Percentiles rank a stretch among this genome's conserved stretches.
Conservation (phyloP, 2,329 filamentous ascomycete genomes). For the Fusarium robinianum region DNA sequence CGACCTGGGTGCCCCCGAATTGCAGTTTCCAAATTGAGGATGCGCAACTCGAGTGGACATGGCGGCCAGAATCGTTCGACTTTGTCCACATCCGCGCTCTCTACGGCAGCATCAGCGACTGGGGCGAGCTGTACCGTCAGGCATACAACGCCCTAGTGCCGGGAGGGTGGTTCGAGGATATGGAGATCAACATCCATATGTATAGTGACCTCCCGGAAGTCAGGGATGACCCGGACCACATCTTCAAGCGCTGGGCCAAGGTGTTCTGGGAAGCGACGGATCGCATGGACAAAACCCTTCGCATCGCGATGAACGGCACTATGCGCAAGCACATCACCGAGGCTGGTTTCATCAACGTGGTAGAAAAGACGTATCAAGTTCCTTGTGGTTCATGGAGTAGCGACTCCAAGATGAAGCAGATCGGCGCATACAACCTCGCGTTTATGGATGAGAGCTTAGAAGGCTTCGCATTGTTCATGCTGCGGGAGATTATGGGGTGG, state of each 20-base stretch:
- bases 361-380: slow-evolving; percentile 20
- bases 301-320: slow-evolving; percentile 18
- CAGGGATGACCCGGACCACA: slow-evolving; percentile 18
- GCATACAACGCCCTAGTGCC: slow-evolving; percentile 3
- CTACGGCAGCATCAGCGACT: slow-evolving; percentile 10
- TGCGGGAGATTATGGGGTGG: slow-evolving; percentile 26
- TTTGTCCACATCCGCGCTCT: slow-evolving; percentile 11
- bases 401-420: slow-evolving; percentile 21
- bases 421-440: slow-evolving; percentile 17
- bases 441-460: slow-evolving; percentile 24
- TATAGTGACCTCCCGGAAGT: slow-evolving; percentile 22
- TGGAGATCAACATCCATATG: slow-evolving; percentile 26
- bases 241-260: slow-evolving; percentile 25
- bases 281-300: slow-evolving; percentile 13
- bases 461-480: slow-evolving; percentile 20
- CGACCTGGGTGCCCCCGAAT: slow-evolving; percentile 30
- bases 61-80: neutral
- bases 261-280: slow-evolving; percentile 36
- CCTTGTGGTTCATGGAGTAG: slow-evolving; percentile 24
- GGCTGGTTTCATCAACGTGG: slow-evolving; percentile 24
- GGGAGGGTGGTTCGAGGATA: slow-evolving; percentile 26
- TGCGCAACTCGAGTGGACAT: slow-evolving; percentile 20
- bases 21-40: slow-evolving; percentile 7
- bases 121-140: slow-evolving; percentile 6
- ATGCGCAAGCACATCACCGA: slow-evolving; percentile 17